These are phyloP conservation scores for Emericellopsis terricola DNA, from an alignment of 495 filamentous ascomycete species.

Conservation along the genomic window DNA sequence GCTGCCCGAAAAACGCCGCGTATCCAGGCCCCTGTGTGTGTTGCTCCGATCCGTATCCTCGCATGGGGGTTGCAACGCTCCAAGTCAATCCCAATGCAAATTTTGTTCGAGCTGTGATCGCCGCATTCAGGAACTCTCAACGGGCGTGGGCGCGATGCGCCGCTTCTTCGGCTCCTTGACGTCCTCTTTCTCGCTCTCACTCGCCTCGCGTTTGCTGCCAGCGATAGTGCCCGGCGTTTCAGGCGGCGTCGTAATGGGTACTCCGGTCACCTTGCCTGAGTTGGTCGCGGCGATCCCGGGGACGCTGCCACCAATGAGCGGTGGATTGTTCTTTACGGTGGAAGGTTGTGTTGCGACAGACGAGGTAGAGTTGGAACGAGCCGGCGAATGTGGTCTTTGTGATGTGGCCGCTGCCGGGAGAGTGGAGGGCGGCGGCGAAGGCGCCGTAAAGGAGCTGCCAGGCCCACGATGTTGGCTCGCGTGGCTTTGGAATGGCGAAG, in stretches of 20 bases:
- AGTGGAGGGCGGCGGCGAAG: slow-evolving; percentile 34
- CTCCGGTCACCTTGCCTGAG: slow-evolving; percentile 34
- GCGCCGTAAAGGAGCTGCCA: slow-evolving; percentile 30
- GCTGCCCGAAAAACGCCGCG: too few species aligned
- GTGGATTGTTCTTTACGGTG: slow-evolving; percentile 50
- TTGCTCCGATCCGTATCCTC: too few species aligned
- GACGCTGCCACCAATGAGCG: slow-evolving; percentile 53
- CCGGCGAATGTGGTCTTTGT: slow-evolving; percentile 51
- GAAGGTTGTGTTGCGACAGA: slow-evolving; percentile 53
- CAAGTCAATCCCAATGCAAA: too few species aligned
- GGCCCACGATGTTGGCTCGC: slow-evolving; percentile 33
- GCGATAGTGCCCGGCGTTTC: slow-evolving; percentile 46
- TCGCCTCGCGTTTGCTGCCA: slow-evolving; percentile 42
- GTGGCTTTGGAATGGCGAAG: slow-evolving; percentile 35
- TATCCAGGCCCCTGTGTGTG: too few species aligned
- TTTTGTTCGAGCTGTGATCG: too few species aligned
- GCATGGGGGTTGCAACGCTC: too few species aligned
- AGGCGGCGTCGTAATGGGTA: slow-evolving; percentile 56
- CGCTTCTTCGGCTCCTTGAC: slow-evolving; percentile 44
- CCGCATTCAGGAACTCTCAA: too few species aligned
- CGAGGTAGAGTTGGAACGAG: slow-evolving; percentile 69
- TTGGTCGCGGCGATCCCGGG: slow-evolving; percentile 55
- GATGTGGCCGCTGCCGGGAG: slow-evolving; percentile 26
- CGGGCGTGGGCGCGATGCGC: slow-evolving; percentile 58
- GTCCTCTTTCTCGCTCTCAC: slow-evolving; percentile 30